Conservation (phyloP, 164 flowering plant species). For the Aristolochia fimbriata region DNA sequence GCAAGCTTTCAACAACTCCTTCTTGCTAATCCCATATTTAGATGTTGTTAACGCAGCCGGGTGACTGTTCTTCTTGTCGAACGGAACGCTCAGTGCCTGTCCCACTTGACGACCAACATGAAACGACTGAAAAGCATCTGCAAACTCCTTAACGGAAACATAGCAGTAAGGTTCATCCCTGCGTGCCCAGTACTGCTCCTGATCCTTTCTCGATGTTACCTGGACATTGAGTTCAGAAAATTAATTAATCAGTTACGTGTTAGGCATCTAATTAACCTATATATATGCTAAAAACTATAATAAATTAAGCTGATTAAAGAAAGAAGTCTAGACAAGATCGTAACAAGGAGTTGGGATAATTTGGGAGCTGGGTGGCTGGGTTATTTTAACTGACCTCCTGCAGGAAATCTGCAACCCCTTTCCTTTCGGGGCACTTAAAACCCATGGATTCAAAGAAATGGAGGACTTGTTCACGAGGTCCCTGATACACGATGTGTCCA, state of each 20-base stretch:
- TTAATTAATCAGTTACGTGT: too few relatives aligned
- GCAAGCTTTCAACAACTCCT: slow-evolving; percentile 50
- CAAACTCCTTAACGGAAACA: slow-evolving; percentile 37
- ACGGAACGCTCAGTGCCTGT: slow-evolving; percentile 41
- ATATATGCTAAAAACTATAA: too few relatives aligned
- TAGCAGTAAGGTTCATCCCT: slow-evolving; percentile 16
- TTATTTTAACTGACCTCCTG: slow-evolving; percentile 65
- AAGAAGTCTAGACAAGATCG: too few relatives aligned
- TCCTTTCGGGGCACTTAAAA: slow-evolving; percentile 58
- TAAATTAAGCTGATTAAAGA: too few relatives aligned
- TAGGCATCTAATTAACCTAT: too few relatives aligned
- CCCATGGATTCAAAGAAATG: slow-evolving; percentile 60
- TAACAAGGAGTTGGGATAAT: too few relatives aligned
- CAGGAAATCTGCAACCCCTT: slow-evolving; percentile 63
- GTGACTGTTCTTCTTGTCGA: slow-evolving; percentile 53
- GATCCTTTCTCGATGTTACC: slow-evolving; percentile 17
- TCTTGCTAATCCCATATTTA: slow-evolving; percentile 46
- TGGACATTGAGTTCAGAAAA: too few relatives aligned
- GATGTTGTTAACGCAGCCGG: slow-evolving; percentile 48
- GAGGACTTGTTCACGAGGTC: slow-evolving; percentile 54
- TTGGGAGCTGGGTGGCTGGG: too few relatives aligned
- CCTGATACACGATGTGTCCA: slow-evolving; percentile 67
- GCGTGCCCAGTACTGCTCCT: slow-evolving; percentile 10
- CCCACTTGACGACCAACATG: slow-evolving; percentile 38
- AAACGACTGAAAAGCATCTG: slow-evolving; percentile 53